Conservation (phyloP, 345 rosid species). For the Eucalyptus cloeziana region DNA sequence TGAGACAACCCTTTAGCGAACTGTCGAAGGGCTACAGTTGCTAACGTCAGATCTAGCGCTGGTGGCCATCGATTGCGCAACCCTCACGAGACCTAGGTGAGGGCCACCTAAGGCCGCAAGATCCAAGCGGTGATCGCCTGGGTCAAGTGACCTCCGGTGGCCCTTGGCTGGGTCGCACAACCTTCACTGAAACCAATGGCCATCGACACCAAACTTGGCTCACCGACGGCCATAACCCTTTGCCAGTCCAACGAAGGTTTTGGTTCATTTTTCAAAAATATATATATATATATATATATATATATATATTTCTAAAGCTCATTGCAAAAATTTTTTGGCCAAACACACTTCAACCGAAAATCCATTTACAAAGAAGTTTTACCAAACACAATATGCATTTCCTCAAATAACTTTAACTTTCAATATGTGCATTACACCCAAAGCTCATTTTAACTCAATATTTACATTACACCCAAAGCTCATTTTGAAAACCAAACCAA, state of each 20-base stretch:
- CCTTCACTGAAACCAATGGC: fast-evolving
- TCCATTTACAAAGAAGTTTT: too few species aligned
- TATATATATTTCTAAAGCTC: too few species aligned
- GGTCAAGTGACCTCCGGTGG: too few species aligned
- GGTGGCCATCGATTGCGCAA: fast-evolving
- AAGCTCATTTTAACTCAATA: too few species aligned
- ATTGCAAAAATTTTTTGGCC: fast-evolving
- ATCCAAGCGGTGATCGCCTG: fast-evolving
- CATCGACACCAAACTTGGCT: fast-evolving
- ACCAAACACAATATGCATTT: too few species aligned
- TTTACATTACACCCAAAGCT: fast-evolving
- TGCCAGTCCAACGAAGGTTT: fast-evolving
- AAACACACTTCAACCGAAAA: too few species aligned
- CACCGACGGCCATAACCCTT: fast-evolving
- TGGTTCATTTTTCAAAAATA: too few species aligned
- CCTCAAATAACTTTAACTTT: too few species aligned
- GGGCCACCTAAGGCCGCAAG: fast-evolving
- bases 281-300: too few species aligned
- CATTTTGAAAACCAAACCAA: too few species aligned
- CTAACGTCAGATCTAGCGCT: fast-evolving
- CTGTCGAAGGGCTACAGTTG: fast-evolving
- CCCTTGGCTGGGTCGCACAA: fast-evolving
- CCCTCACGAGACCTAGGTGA: fast-evolving
- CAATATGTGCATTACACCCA: too few species aligned
- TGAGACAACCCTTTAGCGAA: too few species aligned